A percentile compares a stretch with the other conserved stretches of the same genome.
phyloP scores from a whole-genome alignment of 306 rosid genomes.

The Castanea crenata region DNA sequence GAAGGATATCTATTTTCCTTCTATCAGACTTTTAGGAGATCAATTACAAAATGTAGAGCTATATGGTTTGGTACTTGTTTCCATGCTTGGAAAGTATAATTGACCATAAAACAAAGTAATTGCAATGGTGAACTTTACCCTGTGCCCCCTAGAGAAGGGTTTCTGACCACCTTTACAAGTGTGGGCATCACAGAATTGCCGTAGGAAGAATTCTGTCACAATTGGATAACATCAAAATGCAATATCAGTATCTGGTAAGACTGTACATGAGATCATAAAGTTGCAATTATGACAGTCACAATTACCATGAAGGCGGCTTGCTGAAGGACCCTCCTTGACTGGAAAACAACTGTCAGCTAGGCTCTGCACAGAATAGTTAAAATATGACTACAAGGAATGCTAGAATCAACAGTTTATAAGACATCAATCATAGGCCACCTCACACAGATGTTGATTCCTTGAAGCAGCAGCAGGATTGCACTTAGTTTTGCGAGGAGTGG shows the following conservation, averaged over 20 bases:
- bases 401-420: not conserved
- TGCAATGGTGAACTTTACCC: conserved; percentile 41
- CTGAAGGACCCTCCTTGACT: conserved; percentile 50
- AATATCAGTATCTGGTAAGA: conserved; percentile 8
- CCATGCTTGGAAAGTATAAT: not conserved
- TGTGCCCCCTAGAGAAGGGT: conserved; percentile 70
- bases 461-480: conserved; percentile 81
- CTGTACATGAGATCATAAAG: not conserved
- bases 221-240: conserved; percentile 15
- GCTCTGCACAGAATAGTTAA: conserved; percentile 34
- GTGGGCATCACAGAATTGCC: conserved; percentile 79
- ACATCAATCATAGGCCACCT: conserved; percentile 48
- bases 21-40: not conserved
- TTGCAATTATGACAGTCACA: conserved; percentile 15
- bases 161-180: conserved; percentile 54
- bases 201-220: conserved; percentile 67
- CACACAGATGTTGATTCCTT: conserved; percentile 73
- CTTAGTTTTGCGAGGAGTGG: conserved; percentile 50
- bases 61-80: not conserved
- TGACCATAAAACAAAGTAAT: not conserved
- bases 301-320: conserved; percentile 70
- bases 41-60: not conserved
- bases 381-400: conserved; percentile 21
- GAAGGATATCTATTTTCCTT: not conserved
- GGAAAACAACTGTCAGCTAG: conserved; percentile 77